phyloP scores from a whole-genome alignment of 2,329 filamentous ascomycete genomes.

The Tolypocladium sp. region DNA sequence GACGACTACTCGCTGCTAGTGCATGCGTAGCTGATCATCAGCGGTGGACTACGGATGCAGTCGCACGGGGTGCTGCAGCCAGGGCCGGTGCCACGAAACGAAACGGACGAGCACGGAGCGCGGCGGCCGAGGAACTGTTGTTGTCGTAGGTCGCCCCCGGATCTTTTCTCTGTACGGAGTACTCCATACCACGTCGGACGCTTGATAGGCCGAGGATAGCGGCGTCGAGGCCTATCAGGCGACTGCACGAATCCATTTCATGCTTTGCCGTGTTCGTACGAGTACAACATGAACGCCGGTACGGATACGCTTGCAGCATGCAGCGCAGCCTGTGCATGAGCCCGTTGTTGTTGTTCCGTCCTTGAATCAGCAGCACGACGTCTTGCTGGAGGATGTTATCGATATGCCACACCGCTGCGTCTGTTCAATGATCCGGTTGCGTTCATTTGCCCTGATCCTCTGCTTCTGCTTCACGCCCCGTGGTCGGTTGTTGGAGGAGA shows the following conservation, averaged over 20 bases:
- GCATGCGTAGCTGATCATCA: background rate
- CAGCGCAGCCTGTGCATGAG: background rate
- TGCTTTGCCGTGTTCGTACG: background rate
- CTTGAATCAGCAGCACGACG: background rate
- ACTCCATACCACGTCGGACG: background rate
- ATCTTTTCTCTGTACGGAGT: background rate
- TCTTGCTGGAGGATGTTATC: background rate
- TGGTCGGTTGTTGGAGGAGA: background rate
- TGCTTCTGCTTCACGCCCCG: background rate
- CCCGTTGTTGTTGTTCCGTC: background rate
- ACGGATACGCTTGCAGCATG: background rate
- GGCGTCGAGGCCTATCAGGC: background rate
- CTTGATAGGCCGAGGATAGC: background rate
- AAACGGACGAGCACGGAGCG: too few relatives aligned
- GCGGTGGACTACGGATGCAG: background rate
- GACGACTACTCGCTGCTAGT: background rate
- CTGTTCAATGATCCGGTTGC: background rate
- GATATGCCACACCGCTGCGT: background rate
- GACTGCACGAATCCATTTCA: background rate
- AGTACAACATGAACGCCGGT: background rate
- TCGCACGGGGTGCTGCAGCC: background rate
- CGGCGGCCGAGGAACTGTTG: background rate
- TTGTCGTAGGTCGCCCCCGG: background rate
- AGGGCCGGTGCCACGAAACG: too few relatives aligned
- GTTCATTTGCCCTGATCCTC: background rate